Base-by-base conservation (phyloP, 768 basidiomycete genomes). In the Arthromyces matolae region DNA sequence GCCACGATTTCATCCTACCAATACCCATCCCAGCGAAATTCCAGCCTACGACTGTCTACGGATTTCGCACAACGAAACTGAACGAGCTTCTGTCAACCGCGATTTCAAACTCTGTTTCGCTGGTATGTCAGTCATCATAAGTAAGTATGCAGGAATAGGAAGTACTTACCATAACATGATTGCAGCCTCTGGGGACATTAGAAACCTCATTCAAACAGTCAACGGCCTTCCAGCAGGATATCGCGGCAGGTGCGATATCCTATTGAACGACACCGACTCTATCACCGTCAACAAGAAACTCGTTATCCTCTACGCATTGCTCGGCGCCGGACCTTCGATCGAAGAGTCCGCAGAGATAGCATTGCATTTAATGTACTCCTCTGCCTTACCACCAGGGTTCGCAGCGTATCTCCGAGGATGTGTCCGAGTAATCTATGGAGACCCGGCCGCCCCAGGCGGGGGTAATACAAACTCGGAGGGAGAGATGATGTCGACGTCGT, bases 321-420 rank as follows among this genome's bases (percentile, higher is more conserved):
- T 71, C n/a, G 61, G 58, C 12, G 58, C 71, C 2, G 71, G 69
- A 7, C 69, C 69, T 8, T 67, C 70, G 7, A 57, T 68, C 29
- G 71, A 72, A 14, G 69, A 73, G 60, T 66, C 68, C 4, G 71
- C 70, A 9, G 72, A 73, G 54, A 58, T 75, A 8, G 68, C 68
- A 0, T 56, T 61, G 7, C 73, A 73, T 50, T 55, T 73, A 20
- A 72, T 73, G 69, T 75, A 72, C 53, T 73, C 73, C 1, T 58
- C 68, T 31, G 60, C 58, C 19, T 57, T 75, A n/a, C 57, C 70
- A 0, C 60, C 63, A 8, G 61, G 64, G 6, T 60, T 61, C 16
- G 67, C 67, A 10, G 60, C 65, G 3, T 71, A 73, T 42, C 45
- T 71, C 35, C 59, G 61, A 22, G 62, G 61, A 7, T 72, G 70